Conservation (phyloP, 2,329 filamentous ascomycete genomes). For the Hypomyces rosellus region DNA sequence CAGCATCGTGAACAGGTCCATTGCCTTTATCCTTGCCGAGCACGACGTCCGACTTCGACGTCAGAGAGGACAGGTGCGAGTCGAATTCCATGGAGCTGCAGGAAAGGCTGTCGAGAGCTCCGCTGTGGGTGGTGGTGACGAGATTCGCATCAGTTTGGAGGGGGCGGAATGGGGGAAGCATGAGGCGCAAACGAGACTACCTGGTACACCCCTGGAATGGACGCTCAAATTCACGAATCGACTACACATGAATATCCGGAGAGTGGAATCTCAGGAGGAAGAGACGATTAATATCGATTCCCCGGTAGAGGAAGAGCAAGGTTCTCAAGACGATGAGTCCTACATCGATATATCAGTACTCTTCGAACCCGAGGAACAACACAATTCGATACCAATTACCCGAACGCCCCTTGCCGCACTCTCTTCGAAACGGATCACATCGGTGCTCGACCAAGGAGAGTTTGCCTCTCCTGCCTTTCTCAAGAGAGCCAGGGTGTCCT, state of each 20-base stretch:
- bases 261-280: constrained; percentile 39
- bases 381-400: constrained; percentile 4
- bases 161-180: constrained; percentile 61
- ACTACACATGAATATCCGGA: constrained; percentile 38
- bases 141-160: constrained; percentile 60
- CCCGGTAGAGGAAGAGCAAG: constrained; percentile 15
- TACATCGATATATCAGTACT: neutral
- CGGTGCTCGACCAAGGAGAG: constrained; percentile 38
- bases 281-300: constrained; percentile 48
- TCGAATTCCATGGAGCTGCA: constrained; percentile 64
- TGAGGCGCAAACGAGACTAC: constrained; percentile 39
- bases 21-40: constrained; percentile 78
- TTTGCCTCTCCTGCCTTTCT: constrained; percentile 77
- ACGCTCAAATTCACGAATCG: constrained; percentile 50
- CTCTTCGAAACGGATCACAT: constrained; percentile 28
- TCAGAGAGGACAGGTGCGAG: constrained; percentile 71
- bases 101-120: constrained; percentile 63
- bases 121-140: constrained; percentile 71
- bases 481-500: constrained; percentile 63
- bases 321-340: neutral
- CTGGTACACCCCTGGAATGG: constrained; percentile 50
- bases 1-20: constrained; percentile 65
- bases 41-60: constrained; percentile 75
- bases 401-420: constrained; percentile 10
- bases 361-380: neutral